These are phyloP conservation scores for Nephelium lappaceum DNA, from an alignment of 345 rosid genomes.

Conservation along the genomic window DNA sequence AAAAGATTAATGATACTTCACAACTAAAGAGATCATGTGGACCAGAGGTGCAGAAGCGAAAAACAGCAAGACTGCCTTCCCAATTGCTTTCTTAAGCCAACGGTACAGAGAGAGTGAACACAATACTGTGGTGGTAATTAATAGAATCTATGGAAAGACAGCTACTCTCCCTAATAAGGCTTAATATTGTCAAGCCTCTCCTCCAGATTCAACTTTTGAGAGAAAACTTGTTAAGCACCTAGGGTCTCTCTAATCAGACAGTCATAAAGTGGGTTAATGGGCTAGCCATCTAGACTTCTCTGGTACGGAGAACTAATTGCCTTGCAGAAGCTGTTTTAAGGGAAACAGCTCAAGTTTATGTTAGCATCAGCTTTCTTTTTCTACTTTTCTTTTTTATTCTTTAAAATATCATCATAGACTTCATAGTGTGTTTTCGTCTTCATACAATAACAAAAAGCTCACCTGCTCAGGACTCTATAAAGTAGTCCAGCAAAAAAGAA, in stretches of 20 bases:
- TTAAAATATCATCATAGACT: not conserved
- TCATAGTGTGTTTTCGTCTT: not conserved
- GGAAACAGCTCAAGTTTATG: not conserved
- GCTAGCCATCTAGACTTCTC: not conserved
- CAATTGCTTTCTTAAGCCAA: not conserved
- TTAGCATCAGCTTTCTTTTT: not conserved
- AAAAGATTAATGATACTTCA: not conserved
- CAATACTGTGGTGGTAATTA: not conserved
- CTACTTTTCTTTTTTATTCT: not conserved
- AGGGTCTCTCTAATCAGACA: not conserved
- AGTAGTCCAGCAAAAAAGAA: not conserved
- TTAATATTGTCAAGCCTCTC: not conserved
- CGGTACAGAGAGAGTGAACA: not conserved
- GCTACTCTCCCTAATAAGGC: too few species aligned
- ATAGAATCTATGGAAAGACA: not conserved
- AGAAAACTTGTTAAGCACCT: not conserved
- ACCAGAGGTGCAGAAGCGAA: constrained; percentile 5
- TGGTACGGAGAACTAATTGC: not conserved
- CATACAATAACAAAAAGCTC: not conserved
- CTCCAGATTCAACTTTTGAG: constrained; percentile 1
- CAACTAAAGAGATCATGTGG: not conserved
- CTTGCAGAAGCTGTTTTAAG: not conserved
- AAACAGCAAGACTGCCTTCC: not conserved
- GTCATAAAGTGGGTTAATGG: not conserved
- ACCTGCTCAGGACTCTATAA: not conserved